A percentile compares a stretch with the other conserved stretches of the same genome.
phyloP scores from a whole-genome alignment of 805 yeast genomes.

The Candida jianshihensis region DNA sequence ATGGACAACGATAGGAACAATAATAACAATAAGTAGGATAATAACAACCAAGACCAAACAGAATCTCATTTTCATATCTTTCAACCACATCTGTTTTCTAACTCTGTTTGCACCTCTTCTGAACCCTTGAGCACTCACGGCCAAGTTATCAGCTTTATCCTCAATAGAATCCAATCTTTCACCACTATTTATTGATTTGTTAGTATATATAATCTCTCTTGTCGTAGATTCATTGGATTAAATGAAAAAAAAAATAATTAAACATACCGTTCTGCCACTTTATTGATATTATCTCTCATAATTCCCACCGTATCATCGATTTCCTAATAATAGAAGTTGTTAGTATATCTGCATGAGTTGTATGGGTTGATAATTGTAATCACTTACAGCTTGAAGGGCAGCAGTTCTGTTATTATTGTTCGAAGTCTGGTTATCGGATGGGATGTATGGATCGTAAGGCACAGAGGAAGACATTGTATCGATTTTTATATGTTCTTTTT shows the following conservation, averaged over 20 bases:
- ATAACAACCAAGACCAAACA: constrained; percentile 79
- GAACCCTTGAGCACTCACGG: constrained; percentile 89
- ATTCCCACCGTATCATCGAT: constrained; percentile 94
- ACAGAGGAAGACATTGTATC: constrained; percentile 62
- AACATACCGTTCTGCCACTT: constrained; percentile 66
- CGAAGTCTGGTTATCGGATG: constrained; percentile 37
- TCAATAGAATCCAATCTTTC: constrained; percentile 89
- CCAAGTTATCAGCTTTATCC: constrained; percentile 87
- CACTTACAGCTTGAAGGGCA: constrained; percentile 72
- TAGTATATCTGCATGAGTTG: constrained; percentile 21
- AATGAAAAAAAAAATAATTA: not conserved
- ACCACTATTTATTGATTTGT: constrained; percentile 44
- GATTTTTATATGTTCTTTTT: constrained; percentile 1
- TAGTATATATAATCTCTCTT: not conserved
- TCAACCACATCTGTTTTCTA: constrained; percentile 99
- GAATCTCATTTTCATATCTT: constrained; percentile 92
- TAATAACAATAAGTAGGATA: constrained; percentile 74
- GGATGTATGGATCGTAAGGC: constrained; percentile 83
- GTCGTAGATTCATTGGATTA: too few relatives aligned
- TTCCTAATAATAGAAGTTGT: constrained; percentile 43
- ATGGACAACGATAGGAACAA: constrained; percentile 91
- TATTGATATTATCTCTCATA: constrained; percentile 95
- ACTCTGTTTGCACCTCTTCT: constrained; percentile 96
- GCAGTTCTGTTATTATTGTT: constrained; percentile 50
- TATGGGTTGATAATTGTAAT: constrained; percentile 10